phyloP scores from a whole-genome alignment of 768 basidiomycete species.

The Coprinellus aureogranulatus region DNA sequence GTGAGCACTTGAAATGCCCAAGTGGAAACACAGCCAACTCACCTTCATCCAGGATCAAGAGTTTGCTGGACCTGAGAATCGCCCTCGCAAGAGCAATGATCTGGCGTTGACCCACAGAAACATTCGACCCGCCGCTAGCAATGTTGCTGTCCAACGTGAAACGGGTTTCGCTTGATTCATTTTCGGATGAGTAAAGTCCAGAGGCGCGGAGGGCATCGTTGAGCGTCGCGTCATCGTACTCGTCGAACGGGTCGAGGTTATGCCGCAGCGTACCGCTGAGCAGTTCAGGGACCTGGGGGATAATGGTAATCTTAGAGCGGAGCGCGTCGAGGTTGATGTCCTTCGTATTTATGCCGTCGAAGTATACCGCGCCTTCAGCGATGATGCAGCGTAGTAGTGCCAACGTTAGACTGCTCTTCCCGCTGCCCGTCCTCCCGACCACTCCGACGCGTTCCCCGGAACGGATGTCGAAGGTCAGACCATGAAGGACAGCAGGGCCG shows the following conservation, averaged over 20 bases:
- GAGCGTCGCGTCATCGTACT: slow-evolving; percentile 45
- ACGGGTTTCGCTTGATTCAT: slow-evolving; percentile 44
- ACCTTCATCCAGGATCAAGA: slow-evolving; percentile 62
- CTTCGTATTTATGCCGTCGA: slow-evolving; percentile 47
- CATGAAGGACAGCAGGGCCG: slow-evolving; percentile 46
- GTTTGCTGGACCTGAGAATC: slow-evolving; percentile 50
- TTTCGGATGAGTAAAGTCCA: slow-evolving; percentile 32
- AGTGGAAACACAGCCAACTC: slow-evolving; percentile 9
- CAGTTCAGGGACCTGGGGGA: slow-evolving; percentile 39
- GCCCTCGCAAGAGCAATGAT: slow-evolving; percentile 60
- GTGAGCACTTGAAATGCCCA: slow-evolving; percentile 6
- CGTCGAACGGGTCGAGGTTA: slow-evolving; percentile 61
- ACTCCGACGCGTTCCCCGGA: slow-evolving; percentile 60
- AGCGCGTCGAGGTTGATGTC: slow-evolving; percentile 52
- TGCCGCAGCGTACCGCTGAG: slow-evolving; percentile 42
- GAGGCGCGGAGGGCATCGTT: slow-evolving; percentile 37
- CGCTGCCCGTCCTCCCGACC: slow-evolving; percentile 25
- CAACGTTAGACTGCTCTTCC: slow-evolving; percentile 33
- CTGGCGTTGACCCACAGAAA: slow-evolving; percentile 73
- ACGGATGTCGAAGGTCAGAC: slow-evolving; percentile 49
- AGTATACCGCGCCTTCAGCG: slow-evolving; percentile 49
- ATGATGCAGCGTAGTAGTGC: slow-evolving; percentile 53
- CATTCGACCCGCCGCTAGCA: slow-evolving; percentile 57
- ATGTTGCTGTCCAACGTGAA: slow-evolving; percentile 43
- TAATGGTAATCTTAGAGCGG: slow-evolving; percentile 57